A percentile compares a stretch with the other conserved stretches of the same genome.
These are phyloP conservation scores for Macaranga tanarius DNA, from an alignment of 441 rosid species.

Conservation along the genomic window DNA sequence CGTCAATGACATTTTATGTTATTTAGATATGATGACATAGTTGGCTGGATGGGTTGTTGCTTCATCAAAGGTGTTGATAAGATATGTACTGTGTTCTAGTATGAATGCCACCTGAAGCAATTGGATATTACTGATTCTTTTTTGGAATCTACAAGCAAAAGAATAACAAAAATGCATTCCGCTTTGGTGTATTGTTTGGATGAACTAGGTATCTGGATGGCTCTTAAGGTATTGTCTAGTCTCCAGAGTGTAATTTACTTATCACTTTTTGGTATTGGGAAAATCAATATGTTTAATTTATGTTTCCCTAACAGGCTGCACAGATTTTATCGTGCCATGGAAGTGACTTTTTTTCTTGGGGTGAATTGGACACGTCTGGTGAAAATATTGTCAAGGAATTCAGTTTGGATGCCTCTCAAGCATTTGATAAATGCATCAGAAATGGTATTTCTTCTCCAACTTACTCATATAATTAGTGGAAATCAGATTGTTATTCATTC, in stretches of 20 bases:
- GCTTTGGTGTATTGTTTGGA: conserved; percentile 59
- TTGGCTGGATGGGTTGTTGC: not conserved
- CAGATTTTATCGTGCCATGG: conserved; percentile 43
- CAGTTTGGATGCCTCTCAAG: conserved; percentile 46
- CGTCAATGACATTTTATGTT: conserved; percentile 1
- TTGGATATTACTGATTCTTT: conserved; percentile 41
- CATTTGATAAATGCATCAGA: conserved; percentile 40
- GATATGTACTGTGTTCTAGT: conserved; percentile 43
- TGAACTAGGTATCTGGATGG: conserved; percentile 77
- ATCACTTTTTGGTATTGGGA: not conserved
- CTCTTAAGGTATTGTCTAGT: conserved; percentile 58
- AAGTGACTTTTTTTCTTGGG: conserved; percentile 45
- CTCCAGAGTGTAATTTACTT: not conserved
- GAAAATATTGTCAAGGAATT: conserved; percentile 48
- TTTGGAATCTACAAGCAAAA: conserved; percentile 39
- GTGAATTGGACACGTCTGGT: conserved; percentile 38
- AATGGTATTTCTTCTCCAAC: conserved; percentile 46
- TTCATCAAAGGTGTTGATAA: conserved; percentile 23
- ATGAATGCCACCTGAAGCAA: conserved; percentile 36
- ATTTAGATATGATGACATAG: conserved; percentile 6
- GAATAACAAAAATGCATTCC: conserved; percentile 43
- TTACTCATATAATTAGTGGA: conserved; percentile 11
- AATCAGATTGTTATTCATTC: conserved; percentile 7
- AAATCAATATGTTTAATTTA: conserved; percentile 8
- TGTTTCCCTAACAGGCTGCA: conserved; percentile 65